Percentiles rank a stretch among this genome's conserved stretches.
Evolutionary conservation across 164 flowering plant species (phyloP).

Genomic region (Piper betle): DNA sequence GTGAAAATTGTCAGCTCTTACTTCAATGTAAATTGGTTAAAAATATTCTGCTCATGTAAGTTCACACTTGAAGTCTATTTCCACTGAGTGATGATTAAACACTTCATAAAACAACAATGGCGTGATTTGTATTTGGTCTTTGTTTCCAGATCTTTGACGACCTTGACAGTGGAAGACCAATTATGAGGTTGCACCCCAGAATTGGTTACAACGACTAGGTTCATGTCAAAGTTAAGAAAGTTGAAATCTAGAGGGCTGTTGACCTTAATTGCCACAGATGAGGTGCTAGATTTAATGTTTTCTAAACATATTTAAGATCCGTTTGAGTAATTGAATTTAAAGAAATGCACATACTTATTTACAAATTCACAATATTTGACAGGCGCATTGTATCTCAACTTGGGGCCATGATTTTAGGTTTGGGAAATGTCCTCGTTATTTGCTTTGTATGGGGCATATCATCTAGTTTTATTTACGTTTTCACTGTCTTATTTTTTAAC

Average conservation of each 20-base stretch:
- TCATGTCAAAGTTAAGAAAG: constrained; percentile 62
- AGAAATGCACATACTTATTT: neutral
- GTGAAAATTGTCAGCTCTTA: no score
- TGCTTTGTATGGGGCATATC: neutral
- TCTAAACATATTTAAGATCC: neutral
- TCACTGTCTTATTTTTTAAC: neutral
- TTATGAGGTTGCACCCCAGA: constrained; percentile 78
- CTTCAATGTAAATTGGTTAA: neutral
- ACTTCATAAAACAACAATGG: no score
- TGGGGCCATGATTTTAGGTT: constrained; percentile 99
- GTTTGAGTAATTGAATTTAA: constrained; percentile 1
- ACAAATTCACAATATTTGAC: constrained; percentile 5
- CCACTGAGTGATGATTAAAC: neutral
- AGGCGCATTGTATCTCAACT: constrained; percentile 93
- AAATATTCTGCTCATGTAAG: neutral
- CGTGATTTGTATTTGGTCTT: neutral
- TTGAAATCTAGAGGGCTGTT: constrained; percentile 61
- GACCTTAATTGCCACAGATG: constrained; percentile 83
- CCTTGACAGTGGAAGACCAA: constrained; percentile 67
- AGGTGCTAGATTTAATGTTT: constrained; percentile 31
- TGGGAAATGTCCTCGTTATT: neutral
- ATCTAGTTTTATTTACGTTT: neutral
- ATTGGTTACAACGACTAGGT: constrained; percentile 71
- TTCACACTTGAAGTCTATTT: neutral
- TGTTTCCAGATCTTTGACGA: constrained; percentile 59